Evolutionary conservation across 2,329 filamentous ascomycete species (phyloP).

Genomic region (Pseudocercospora vitis): DNA sequence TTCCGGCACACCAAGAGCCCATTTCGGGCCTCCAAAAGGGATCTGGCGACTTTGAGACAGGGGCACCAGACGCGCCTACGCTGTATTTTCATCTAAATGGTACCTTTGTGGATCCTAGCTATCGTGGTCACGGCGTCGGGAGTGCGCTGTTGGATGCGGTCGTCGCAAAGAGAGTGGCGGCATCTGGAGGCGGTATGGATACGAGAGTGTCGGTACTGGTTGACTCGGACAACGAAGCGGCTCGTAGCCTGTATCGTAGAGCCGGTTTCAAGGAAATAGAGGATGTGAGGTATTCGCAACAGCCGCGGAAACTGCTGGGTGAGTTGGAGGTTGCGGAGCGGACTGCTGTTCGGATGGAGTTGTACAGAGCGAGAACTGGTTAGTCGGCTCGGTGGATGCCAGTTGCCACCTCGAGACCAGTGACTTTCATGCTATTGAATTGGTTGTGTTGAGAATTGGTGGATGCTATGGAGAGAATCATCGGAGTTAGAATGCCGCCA

Average conservation of each 20-base stretch:
- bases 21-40: too few species aligned
- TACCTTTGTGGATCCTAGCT: constrained; percentile 34
- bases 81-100: constrained; percentile 35
- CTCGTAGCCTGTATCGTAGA: constrained; percentile 31
- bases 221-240: constrained; percentile 32
- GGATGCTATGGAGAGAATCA: too few species aligned
- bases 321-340: constrained; percentile 17
- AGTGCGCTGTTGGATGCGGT: constrained; percentile 33
- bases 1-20: constrained; percentile 26
- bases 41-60: too few species aligned
- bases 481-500: too few species aligned
- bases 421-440: not conserved
- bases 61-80: too few species aligned
- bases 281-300: constrained; percentile 29
- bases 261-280: constrained; percentile 31
- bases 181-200: not conserved
- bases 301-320: constrained; percentile 17
- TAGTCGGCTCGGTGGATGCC: not conserved
- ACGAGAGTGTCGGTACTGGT: constrained; percentile 28
- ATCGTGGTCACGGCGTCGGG: constrained; percentile 34
- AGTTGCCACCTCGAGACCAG: not conserved
- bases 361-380: not conserved
- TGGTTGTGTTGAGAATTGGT: too few species aligned
- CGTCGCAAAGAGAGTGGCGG: constrained; percentile 22
- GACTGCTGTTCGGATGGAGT: constrained; percentile 29